Percentiles rank a stretch among this genome's conserved stretches.
Conservation (phyloP, 345 rosid genomes). For the Bruguiera sexangula region DNA sequence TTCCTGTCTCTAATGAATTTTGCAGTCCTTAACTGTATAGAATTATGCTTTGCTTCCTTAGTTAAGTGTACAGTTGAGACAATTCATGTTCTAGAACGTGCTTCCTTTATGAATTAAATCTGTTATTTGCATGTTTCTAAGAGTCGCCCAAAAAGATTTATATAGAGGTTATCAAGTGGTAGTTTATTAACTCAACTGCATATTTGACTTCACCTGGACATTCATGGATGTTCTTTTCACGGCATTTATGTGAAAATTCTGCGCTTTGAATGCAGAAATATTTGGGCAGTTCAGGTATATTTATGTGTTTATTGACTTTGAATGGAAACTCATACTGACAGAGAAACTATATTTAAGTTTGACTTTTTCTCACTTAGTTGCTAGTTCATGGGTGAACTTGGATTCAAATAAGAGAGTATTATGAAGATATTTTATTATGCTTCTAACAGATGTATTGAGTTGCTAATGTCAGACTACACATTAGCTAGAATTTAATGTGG, state of each 20-base stretch:
- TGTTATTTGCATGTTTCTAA: neutral
- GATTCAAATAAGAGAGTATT: neutral
- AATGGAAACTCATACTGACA: neutral
- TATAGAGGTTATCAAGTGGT: no score
- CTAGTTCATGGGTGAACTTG: neutral
- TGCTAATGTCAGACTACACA: neutral
- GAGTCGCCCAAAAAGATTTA: no score
- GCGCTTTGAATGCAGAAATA: no score
- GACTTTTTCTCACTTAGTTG: neutral
- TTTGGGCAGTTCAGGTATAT: neutral
- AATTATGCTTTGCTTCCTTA: slow-evolving; percentile 14
- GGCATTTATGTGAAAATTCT: no score
- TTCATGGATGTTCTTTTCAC: no score
- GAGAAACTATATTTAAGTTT: neutral
- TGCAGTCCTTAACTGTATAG: slow-evolving; percentile 8
- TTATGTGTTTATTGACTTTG: neutral
- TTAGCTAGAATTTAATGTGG: neutral
- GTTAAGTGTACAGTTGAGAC: slow-evolving; percentile 6
- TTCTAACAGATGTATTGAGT: slow-evolving; percentile 1
- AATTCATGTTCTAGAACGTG: neutral
- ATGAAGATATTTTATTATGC: neutral
- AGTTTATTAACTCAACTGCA: no score
- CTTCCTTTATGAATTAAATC: neutral
- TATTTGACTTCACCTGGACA: no score
- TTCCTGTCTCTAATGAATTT: slow-evolving; percentile 19